phyloP scores from a whole-genome alignment of 495 filamentous ascomycete genomes.

The Podospora didyma region DNA sequence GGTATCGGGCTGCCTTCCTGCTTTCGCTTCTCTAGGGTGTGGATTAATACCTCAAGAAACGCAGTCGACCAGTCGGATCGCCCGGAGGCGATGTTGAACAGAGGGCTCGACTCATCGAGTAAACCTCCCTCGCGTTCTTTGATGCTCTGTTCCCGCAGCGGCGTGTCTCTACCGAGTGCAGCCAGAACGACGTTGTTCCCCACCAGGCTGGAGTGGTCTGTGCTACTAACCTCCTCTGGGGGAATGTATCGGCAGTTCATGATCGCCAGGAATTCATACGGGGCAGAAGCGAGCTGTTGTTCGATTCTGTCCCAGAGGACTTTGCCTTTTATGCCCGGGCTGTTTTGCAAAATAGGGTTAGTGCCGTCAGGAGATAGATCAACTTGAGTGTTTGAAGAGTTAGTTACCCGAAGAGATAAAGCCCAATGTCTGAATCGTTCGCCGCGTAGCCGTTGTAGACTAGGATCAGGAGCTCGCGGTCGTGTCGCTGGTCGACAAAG shows the following conservation, averaged over 20 bases:
- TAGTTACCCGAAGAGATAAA: neutral
- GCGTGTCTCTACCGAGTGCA: neutral
- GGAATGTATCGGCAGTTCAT: neutral
- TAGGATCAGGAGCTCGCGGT: neutral
- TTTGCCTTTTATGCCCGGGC: neutral
- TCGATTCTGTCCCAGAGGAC: neutral
- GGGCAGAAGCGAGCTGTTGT: neutral
- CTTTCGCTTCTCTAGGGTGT: neutral
- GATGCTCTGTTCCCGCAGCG: neutral
- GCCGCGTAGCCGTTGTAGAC: neutral
- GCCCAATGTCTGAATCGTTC: neutral
- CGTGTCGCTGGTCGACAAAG: neutral
- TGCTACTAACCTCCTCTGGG: too few relatives aligned
- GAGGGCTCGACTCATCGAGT: neutral
- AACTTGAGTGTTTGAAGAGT: neutral
- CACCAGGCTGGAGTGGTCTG: too few relatives aligned
- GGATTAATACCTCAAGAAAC: neutral
- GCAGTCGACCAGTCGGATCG: neutral
- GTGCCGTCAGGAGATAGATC: neutral
- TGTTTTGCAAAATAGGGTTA: too few relatives aligned
- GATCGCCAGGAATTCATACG: neutral
- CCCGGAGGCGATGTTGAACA: neutral
- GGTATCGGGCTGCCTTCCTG: neutral
- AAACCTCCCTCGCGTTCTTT: neutral
- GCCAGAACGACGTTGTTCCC: neutral